These are phyloP conservation scores for Scalesia atractyloides DNA, from an alignment of 129 eudicot genomes.

Conservation along the genomic window DNA sequence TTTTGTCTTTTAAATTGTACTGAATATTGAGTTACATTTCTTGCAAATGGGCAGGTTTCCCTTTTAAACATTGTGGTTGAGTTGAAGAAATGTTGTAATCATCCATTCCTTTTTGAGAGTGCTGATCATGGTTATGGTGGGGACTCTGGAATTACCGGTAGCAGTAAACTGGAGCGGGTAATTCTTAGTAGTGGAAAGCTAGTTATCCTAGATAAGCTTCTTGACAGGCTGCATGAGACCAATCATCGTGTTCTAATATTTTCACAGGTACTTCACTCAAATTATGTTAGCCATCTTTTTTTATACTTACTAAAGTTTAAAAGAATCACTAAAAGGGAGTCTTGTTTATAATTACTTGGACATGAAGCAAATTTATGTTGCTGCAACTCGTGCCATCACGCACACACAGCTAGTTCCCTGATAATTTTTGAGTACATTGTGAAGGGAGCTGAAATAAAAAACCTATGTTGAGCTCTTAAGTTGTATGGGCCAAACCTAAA, in stretches of 20 bases:
- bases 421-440: neutral
- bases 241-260: conserved; percentile 96
- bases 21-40: conserved; percentile 12
- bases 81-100: conserved; percentile 99
- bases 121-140: conserved; percentile 99
- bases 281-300: neutral
- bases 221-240: conserved; percentile 83
- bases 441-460: neutral
- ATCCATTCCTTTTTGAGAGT: conserved; percentile 97
- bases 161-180: conserved; percentile 85
- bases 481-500: neutral
- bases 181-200: conserved; percentile 96
- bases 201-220: conserved; percentile 92
- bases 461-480: conserved; percentile 5
- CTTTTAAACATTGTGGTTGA: conserved; percentile 94
- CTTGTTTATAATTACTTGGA: neutral
- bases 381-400: conserved; percentile 15
- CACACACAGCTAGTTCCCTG: conserved; percentile 13
- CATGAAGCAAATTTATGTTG: neutral
- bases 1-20: neutral
- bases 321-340: neutral
- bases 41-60: conserved; percentile 65
- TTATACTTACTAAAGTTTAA: neutral
- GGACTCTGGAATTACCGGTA: conserved; percentile 68
- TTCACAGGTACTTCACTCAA: conserved; percentile 66